Percentiles rank a stretch among this genome's conserved stretches.
These are phyloP conservation scores for Taxawa tesnikishii DNA, from an alignment of 2,329 filamentous ascomycete species.

Conservation along the genomic window DNA sequence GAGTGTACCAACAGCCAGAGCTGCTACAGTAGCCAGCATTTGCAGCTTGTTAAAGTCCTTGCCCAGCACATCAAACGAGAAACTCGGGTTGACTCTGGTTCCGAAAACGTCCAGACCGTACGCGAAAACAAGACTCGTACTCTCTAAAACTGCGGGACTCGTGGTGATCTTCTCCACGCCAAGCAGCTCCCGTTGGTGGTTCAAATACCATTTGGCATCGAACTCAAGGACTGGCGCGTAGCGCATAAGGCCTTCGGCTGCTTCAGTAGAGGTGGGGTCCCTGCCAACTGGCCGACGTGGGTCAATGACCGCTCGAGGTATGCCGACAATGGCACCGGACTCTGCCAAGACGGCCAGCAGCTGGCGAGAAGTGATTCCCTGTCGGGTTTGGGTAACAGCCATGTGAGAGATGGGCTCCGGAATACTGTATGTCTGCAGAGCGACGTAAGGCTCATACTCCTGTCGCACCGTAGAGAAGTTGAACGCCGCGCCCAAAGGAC, in stretches of 20 bases:
- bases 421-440: conserved; percentile 72
- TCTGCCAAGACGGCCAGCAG: conserved; percentile 68
- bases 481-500: conserved; percentile 51
- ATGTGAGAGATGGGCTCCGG: conserved; percentile 67
- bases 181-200: conserved; percentile 70
- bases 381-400: conserved; percentile 75
- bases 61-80: conserved; percentile 82
- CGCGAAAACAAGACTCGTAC: conserved; percentile 79
- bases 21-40: conserved; percentile 71
- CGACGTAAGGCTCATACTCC: conserved; percentile 57
- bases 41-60: conserved; percentile 89
- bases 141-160: conserved; percentile 71
- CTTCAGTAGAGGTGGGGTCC: conserved; percentile 67
- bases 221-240: conserved; percentile 72
- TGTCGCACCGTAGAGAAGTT: conserved; percentile 70
- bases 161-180: conserved; percentile 64
- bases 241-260: conserved; percentile 67
- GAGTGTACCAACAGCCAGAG: conserved; percentile 62
- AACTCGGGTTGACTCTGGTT: conserved; percentile 74
- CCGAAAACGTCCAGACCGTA: conserved; percentile 85
- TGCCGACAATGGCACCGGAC: conserved; percentile 61
- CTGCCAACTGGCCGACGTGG: conserved; percentile 76
- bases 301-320: conserved; percentile 70
- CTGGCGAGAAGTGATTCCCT: conserved; percentile 79
- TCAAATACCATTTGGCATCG: conserved; percentile 67